Evolutionary conservation across 768 basidiomycete genomes (phyloP).

Genomic region (Lentinula sp.): DNA sequence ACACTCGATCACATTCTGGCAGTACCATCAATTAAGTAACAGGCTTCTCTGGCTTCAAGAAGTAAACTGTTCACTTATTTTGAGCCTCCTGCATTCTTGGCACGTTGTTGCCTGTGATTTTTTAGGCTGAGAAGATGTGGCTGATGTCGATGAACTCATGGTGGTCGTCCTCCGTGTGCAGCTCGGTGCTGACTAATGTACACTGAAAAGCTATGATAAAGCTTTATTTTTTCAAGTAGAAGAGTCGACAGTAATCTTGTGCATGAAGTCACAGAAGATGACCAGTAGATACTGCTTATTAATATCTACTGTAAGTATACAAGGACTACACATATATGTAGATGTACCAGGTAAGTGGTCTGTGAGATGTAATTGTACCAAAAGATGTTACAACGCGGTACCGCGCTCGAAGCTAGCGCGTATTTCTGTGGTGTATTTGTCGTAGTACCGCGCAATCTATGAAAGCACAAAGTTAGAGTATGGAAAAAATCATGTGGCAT

Average conservation of each 20-base stretch:
- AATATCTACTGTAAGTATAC: no score
- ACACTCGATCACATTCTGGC: slow-evolving; percentile 26
- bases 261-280: no score
- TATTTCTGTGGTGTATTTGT: slow-evolving; percentile 96
- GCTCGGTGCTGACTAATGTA: background rate
- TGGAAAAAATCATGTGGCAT: background rate
- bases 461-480: background rate
- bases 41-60: background rate
- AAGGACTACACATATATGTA: no score
- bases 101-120: slow-evolving; percentile 17
- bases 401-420: slow-evolving; percentile 97
- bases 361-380: no score
- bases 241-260: no score
- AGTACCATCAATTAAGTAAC: background rate
- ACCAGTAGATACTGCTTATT: no score
- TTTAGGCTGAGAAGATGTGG: background rate
- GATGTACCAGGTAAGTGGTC: no score
- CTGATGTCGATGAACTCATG: background rate
- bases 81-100: slow-evolving; percentile 23
- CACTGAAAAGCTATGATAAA: background rate
- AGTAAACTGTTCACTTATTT: slow-evolving; percentile 21
- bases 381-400: slow-evolving; percentile 52
- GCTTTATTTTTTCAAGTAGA: no score
- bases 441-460: slow-evolving; percentile 37
- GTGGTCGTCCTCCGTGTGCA: background rate